Conservation (phyloP, 1,284 basidiomycete species). For the Inonotus hispidus region DNA sequence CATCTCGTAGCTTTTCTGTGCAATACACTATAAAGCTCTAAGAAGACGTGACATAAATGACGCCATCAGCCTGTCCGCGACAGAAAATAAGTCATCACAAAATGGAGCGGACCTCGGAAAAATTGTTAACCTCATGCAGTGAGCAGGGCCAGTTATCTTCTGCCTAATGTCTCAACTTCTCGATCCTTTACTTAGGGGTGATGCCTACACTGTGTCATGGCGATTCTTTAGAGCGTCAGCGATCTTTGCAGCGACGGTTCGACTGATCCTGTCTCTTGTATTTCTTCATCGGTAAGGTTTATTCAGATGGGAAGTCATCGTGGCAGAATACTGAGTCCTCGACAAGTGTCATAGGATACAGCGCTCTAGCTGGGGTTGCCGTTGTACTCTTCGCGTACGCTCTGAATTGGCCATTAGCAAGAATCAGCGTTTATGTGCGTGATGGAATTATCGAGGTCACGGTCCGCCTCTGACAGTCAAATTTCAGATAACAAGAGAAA, state of each 20-base stretch:
- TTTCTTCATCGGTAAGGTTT: slow-evolving; percentile 68
- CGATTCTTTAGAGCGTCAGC: slow-evolving; percentile 68
- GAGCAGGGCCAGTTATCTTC: slow-evolving; percentile 23
- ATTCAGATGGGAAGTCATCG: not conserved
- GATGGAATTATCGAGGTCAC: not conserved
- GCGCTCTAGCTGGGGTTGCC: slow-evolving; percentile 70
- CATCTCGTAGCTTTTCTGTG: slow-evolving; percentile 52
- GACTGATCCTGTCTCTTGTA: slow-evolving; percentile 64
- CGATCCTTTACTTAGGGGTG: slow-evolving; percentile 40
- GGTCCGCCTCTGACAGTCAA: slow-evolving; percentile 3
- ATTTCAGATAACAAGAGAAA: slow-evolving; percentile 50
- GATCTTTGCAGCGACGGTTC: slow-evolving; percentile 66
- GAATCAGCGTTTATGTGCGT: slow-evolving; percentile 58
- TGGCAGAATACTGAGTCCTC: not conserved
- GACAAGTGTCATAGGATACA: slow-evolving; percentile 74
- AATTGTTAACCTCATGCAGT: slow-evolving; percentile 72
- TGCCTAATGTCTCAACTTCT: not conserved
- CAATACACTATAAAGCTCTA: slow-evolving; percentile 64
- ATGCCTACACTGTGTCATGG: slow-evolving; percentile 65
- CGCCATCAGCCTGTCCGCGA: slow-evolving; percentile 31
- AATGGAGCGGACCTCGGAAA: slow-evolving; percentile 59
- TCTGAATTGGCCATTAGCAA: slow-evolving; percentile 60
- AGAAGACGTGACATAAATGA: slow-evolving; percentile 59
- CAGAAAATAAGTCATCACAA: slow-evolving; percentile 35
- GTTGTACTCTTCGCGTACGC: slow-evolving; percentile 64